Percentiles rank a stretch among this genome's conserved stretches.
Evolutionary conservation across 1,284 basidiomycete species (phyloP).

Genomic region (Fomitiporia mediterranea): DNA sequence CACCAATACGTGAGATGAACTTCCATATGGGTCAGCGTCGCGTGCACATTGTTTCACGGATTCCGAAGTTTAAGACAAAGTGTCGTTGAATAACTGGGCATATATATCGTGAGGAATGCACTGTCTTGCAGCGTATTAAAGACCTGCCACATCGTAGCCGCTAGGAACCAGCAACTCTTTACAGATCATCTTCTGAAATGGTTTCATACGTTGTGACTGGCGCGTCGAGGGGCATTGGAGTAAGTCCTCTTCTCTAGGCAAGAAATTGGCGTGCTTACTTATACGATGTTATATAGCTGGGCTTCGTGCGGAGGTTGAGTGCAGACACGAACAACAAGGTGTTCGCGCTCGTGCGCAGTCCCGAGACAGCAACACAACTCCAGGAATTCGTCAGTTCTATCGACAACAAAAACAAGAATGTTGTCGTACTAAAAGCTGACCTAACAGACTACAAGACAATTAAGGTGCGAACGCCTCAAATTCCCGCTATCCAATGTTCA

Average conservation of each 20-base stretch:
- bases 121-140: too few relatives aligned
- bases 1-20: too few relatives aligned
- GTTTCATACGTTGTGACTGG: slow-evolving; percentile 31
- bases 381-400: slow-evolving; percentile 16
- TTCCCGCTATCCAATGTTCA: neutral
- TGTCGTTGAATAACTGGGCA: too few relatives aligned
- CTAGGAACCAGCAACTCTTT: too few relatives aligned
- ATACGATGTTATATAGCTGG: slow-evolving; percentile 25
- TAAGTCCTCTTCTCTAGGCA: slow-evolving; percentile 11
- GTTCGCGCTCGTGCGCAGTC: slow-evolving; percentile 32
- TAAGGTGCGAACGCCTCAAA: slow-evolving; percentile 22
- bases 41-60: too few relatives aligned
- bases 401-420: slow-evolving; percentile 23
- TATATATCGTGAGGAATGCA: too few relatives aligned
- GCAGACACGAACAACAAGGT: slow-evolving; percentile 27
- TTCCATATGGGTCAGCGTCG: too few relatives aligned
- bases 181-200: too few relatives aligned
- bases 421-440: slow-evolving; percentile 32
- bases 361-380: slow-evolving; percentile 23
- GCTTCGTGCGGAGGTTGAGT: slow-evolving; percentile 31
- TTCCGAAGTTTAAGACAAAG: too few relatives aligned
- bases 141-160: too few relatives aligned
- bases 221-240: slow-evolving; percentile 32
- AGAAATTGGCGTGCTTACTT: neutral
- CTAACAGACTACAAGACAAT: slow-evolving; percentile 28